Evolutionary conservation across 1,139 yeast genomes (phyloP).

Genomic region (Suhomyces choctaworum): DNA sequence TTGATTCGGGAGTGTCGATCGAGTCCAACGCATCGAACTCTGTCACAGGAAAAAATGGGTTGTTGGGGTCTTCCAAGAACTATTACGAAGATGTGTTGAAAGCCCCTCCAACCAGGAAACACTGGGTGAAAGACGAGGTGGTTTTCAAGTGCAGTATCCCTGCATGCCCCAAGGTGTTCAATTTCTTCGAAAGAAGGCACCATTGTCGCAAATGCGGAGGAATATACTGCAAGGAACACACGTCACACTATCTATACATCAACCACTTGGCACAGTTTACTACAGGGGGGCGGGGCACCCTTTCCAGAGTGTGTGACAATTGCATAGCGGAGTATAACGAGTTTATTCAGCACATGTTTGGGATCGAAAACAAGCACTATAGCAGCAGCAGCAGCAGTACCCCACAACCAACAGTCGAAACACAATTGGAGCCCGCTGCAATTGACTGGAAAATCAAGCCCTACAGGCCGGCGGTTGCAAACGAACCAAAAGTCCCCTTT

Average conservation of each 20-base stretch:
- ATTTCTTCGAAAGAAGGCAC: constrained; percentile 83
- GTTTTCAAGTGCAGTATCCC: constrained; percentile 61
- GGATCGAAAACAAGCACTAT: constrained; percentile 23
- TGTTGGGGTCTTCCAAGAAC: constrained; percentile 16
- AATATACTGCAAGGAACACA: constrained; percentile 74
- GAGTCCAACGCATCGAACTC: constrained; percentile 28
- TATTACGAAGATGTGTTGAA: constrained; percentile 33
- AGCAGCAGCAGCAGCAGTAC: too few relatives aligned
- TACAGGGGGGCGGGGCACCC: constrained; percentile 70
- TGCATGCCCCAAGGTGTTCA: constrained; percentile 60
- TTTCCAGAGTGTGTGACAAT: constrained; percentile 75
- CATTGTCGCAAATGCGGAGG: constrained; percentile 96
- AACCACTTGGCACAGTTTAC: constrained; percentile 73
- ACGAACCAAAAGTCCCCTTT: constrained; percentile 6
- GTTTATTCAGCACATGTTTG: constrained; percentile 45
- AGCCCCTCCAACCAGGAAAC: constrained; percentile 60
- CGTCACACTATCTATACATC: constrained; percentile 56
- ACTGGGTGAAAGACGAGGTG: constrained; percentile 77
- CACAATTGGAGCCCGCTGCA: constrained; percentile 7
- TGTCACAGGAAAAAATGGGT: constrained; percentile 9
- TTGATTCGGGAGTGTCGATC: constrained; percentile 36
- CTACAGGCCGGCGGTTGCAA: constrained; percentile 3
- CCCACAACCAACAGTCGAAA: too few relatives aligned
- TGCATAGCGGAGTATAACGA: constrained; percentile 74
- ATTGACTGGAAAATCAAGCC: background rate